Evolutionary conservation across 2,329 filamentous ascomycete species (phyloP).

Genomic region (Ustilaginoidea virens): DNA sequence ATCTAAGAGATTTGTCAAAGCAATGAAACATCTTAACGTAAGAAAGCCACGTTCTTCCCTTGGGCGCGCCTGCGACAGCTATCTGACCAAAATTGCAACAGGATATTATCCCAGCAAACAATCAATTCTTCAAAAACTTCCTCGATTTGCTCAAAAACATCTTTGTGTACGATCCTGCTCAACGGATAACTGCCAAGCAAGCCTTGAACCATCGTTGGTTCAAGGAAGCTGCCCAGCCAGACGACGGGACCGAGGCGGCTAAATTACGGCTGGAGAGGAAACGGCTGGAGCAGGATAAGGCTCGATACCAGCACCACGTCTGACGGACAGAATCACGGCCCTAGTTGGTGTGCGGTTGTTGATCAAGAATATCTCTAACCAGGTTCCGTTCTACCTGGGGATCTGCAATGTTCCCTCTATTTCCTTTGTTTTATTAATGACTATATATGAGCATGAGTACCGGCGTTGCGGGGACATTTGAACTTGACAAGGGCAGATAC

Average conservation of each 20-base stretch:
- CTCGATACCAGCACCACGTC: constrained; percentile 1
- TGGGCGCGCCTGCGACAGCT: too few species aligned
- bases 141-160: constrained; percentile 43
- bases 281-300: constrained; percentile 4
- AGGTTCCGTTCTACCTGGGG: background rate
- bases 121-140: constrained; percentile 37
- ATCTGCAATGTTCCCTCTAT: constrained; percentile 1
- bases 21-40: constrained; percentile 55
- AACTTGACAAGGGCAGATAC: too few species aligned
- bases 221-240: constrained; percentile 38
- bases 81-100: too few species aligned
- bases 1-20: constrained; percentile 51
- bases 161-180: constrained; percentile 43
- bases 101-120: constrained; percentile 40
- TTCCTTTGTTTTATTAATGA: constrained; percentile 3
- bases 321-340: background rate
- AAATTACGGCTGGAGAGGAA: constrained; percentile 26
- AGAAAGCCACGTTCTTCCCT: too few species aligned
- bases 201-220: constrained; percentile 48
- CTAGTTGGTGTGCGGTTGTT: too few species aligned
- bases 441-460: constrained; percentile 5
- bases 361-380: too few species aligned
- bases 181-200: constrained; percentile 43
- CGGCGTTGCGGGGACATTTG: constrained; percentile 1
- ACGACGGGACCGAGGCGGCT: constrained; percentile 45